Base-by-base conservation (phyloP, 164 flowering plant species). In the Magnolia kwangsiensis region DNA sequence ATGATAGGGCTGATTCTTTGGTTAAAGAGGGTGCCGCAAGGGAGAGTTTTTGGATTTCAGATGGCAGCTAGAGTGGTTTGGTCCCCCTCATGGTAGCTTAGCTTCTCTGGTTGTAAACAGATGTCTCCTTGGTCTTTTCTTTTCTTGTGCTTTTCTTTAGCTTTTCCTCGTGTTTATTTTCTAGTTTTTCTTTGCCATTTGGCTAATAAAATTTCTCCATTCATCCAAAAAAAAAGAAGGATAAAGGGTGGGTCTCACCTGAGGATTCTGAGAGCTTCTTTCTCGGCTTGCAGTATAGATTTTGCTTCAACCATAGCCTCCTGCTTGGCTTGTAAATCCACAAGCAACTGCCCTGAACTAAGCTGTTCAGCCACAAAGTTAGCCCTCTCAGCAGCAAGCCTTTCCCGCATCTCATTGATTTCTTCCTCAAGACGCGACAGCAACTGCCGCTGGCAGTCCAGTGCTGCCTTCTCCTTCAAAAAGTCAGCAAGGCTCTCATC, bases 371-470 rank as follows among this genome's bases (percentile, higher is more conserved):
- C 82, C 21, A 83, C 74, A 72, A 81, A 81, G 19, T 68, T 78
- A 63, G 80, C 74, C 76, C 80, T 87, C 88, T 92, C 97, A 70
- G 74, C 63, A 59, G 72, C 81, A 74, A 91, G 89, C 81, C 83
- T 90, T 79, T 85, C 87, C 18, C 89, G 83, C 92, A 92, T 89
- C 76, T 86, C 90, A 74, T 79, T 69, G 18, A 93, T 86, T 83
- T 95, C 99, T 65, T 81, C 85, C 82, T 88, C 84, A 31, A 92
- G 86, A 74, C 85, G 82, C 50, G 76, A 59, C 80, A 92, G 86
- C 69, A 93, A 81, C 76, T 91, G 91, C 77, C 80, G 82, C 81
- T 92, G 95, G 84, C 98, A 92, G 64, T 92, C 96, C 72, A 92
- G 75, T 74, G 91, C 93, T 72, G 91, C 88, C 78, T 86, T 86